A percentile compares a stretch with the other conserved stretches of the same genome.
These are phyloP conservation scores for Trichoderma orchidacearum DNA, from an alignment of 495 filamentous ascomycete species.

Conservation along the genomic window DNA sequence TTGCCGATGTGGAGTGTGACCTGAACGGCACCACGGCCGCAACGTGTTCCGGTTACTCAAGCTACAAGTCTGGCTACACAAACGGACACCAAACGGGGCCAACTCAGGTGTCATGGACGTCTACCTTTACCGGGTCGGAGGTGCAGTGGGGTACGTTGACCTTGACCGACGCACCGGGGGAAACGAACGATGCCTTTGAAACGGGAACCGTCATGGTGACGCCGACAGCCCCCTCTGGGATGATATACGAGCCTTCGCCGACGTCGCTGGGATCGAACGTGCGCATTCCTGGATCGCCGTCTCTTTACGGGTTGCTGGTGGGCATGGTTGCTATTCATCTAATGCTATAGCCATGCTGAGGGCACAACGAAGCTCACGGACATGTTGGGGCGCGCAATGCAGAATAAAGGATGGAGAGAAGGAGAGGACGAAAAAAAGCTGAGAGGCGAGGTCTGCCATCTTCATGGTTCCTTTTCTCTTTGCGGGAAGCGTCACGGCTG, in stretches of 20 bases:
- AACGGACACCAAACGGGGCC: constrained; percentile 17
- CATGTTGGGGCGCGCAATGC: no score
- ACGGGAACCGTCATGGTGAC: constrained; percentile 8
- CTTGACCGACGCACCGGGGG: constrained; percentile 13
- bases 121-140: constrained; percentile 14
- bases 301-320: constrained; percentile 2
- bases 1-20: constrained; percentile 17
- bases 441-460: not conserved
- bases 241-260: constrained; percentile 1
- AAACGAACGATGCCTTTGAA: constrained; percentile 8
- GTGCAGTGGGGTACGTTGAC: constrained; percentile 23
- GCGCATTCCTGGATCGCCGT: constrained; percentile 6
- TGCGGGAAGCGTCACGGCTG: not conserved
- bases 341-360: not conserved
- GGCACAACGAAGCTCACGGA: not conserved
- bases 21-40: constrained; percentile 18
- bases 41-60: constrained; percentile 20
- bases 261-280: not conserved
- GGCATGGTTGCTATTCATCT: not conserved
- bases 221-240: constrained; percentile 4
- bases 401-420: not conserved
- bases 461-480: not conserved
- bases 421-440: no score
- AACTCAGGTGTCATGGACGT: constrained; percentile 17
- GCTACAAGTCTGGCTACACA: constrained; percentile 6